Evolutionary conservation across 108 stramenopile species (phyloP).

Genomic region (Nitzschia sp.): DNA sequence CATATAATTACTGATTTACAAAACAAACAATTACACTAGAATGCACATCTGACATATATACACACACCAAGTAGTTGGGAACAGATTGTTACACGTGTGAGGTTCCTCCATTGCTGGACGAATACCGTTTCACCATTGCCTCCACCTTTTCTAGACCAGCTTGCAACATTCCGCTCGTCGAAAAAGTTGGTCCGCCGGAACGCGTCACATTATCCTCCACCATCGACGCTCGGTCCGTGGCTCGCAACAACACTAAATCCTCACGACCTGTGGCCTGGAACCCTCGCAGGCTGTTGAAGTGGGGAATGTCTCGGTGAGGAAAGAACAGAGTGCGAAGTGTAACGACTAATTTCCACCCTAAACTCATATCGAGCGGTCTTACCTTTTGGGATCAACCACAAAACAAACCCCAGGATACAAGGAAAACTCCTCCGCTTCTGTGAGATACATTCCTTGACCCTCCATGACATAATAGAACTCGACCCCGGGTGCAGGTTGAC

Average conservation of each 20-base stretch:
- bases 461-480: constrained; percentile 44
- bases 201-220: constrained; percentile 9
- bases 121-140: constrained; percentile 15
- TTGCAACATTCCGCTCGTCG: constrained; percentile 18
- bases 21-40: not conserved
- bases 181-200: constrained; percentile 9
- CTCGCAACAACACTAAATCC: constrained; percentile 26
- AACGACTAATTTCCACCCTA: too few relatives aligned
- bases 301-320: not conserved
- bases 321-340: too few relatives aligned
- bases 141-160: constrained; percentile 31
- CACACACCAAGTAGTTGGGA: not conserved
- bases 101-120: not conserved
- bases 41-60: not conserved
- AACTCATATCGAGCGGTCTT: not conserved
- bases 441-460: constrained; percentile 22
- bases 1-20: not conserved
- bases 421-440: constrained; percentile 11
- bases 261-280: constrained; percentile 24
- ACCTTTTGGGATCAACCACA: constrained; percentile 32
- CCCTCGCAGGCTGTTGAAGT: constrained; percentile 17
- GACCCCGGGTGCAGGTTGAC: constrained; percentile 17
- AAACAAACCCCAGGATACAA: constrained; percentile 25
- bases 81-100: not conserved
- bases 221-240: constrained; percentile 14